Conservation (phyloP, 129 eudicot species). For the Saussurea involucrata region DNA sequence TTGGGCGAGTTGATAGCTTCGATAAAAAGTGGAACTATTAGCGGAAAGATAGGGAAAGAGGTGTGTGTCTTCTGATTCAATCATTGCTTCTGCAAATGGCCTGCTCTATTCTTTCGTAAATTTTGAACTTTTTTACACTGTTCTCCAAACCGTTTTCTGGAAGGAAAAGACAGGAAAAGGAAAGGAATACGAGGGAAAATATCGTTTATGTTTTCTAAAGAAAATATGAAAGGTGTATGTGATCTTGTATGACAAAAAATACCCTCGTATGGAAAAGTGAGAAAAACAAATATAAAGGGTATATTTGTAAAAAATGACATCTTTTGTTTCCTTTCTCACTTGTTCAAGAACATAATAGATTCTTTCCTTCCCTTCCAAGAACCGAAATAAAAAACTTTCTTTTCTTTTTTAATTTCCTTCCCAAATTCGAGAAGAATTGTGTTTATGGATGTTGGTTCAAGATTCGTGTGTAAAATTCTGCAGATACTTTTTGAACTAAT, state of each 20-base stretch:
- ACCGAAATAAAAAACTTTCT: not conserved
- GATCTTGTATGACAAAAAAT: not conserved
- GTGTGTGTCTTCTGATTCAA: slow-evolving; percentile 28
- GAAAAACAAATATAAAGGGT: not conserved
- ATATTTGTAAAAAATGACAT: not conserved
- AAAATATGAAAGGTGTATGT: not conserved
- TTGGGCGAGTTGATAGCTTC: slow-evolving; percentile 79
- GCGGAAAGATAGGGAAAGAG: slow-evolving; percentile 97
- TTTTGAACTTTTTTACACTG: not conserved
- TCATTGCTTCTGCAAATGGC: not conserved
- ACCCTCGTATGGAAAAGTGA: not conserved
- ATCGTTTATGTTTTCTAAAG: no score
- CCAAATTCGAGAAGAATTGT: not conserved
- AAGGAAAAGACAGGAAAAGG: no score
- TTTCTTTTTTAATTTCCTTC: not conserved
- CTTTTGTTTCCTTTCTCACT: not conserved
- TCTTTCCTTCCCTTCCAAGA: not conserved
- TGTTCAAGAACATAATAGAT: not conserved
- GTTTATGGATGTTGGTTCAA: not conserved
- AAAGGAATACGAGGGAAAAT: not conserved
- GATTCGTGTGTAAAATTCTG: slow-evolving; percentile 19
- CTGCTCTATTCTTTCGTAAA: not conserved
- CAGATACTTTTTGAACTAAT: slow-evolving; percentile 90
- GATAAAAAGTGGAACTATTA: slow-evolving; percentile 76
- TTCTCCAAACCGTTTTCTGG: not conserved